A percentile compares a stretch with the other conserved stretches of the same genome.
Evolutionary conservation across 176 grass and related monocot species (phyloP).

Genomic region (Musa troglodytarum): DNA sequence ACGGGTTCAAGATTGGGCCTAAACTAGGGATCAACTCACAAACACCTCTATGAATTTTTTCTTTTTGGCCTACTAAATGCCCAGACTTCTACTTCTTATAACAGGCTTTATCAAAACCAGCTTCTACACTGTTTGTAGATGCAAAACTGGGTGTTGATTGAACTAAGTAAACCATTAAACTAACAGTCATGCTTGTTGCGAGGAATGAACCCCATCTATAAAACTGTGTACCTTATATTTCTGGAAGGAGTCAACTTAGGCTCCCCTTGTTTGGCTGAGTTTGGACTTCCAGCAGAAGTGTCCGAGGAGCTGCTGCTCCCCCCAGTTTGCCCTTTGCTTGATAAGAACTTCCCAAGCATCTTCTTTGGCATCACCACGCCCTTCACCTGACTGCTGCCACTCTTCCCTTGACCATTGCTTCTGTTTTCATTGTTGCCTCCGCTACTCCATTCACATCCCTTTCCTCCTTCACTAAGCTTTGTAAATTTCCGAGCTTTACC

Average conservation of each 20-base stretch:
- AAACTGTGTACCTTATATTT: conserved; percentile 31
- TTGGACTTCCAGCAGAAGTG: conserved; percentile 54
- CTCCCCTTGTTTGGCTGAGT: conserved; percentile 33
- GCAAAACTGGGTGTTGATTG: neutral
- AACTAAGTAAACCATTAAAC: neutral
- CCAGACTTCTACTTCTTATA: no score
- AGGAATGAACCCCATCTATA: neutral
- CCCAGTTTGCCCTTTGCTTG: conserved; percentile 46
- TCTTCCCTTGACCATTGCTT: conserved; percentile 26
- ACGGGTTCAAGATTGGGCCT: no score
- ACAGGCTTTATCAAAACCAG: no score
- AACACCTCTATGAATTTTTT: no score
- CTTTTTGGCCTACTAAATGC: no score
- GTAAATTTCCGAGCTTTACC: conserved; percentile 34
- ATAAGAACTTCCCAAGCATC: conserved; percentile 43
- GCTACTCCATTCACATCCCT: conserved; percentile 2
- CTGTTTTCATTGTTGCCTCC: neutral
- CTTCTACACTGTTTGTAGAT: no score
- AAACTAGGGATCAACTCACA: no score
- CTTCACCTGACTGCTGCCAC: conserved; percentile 38
- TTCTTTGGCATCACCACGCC: conserved; percentile 39
- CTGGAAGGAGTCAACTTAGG: conserved; percentile 43
- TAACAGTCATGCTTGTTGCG: neutral
- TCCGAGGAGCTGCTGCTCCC: conserved; percentile 69
- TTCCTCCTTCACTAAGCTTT: conserved; percentile 21